Evolutionary conservation across 106 monocot species (phyloP), one percentile per base, ranked within the genome.

Genomic region (Xerophyta viscosa): DNA sequence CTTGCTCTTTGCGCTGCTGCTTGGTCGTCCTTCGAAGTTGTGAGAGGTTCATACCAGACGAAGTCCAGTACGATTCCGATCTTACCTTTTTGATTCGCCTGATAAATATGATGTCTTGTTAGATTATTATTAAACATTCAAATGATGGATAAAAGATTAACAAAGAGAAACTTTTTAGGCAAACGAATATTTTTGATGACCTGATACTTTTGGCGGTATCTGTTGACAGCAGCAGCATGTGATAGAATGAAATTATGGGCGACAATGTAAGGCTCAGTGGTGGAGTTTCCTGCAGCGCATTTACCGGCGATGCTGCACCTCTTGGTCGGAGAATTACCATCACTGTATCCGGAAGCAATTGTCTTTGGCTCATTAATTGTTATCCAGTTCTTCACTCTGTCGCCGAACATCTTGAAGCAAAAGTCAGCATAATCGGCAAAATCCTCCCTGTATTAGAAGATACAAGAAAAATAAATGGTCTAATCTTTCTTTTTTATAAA

Each of bases 341-440:
- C 48, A 22, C 90, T 85, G 28, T 98, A 98, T 9, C 98, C 98
- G 50, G 82, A 77, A 37, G 94, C 88, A 1, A 96, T 78, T 5
- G 85, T 81, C 29, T 81, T 78, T 1, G 94, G 94, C 58, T 96
- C 94, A 48, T 96, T 96, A 27, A 88, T 88, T 29, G 94, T 88
- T 57, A 84, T 60, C 94, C 94, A 96, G 53, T 88, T 88, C 50
- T 96, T 96, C 30, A 96, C 94, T 48, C 94, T 81, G 42, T 96
- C 94, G 10, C 94, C 94, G 66, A 88, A 96, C 25, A 75, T 64
- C 57, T 89, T 76, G 69, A 96, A 96, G 48, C 94, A 96, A 43
- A 89, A 88, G 1, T 96, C 94, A 18, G 94, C 81, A 50, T 82
- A 96, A 39, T 96, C 73, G 19, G 80, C 84, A 58, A 56, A 96